Base-by-base conservation (phyloP, 345 rosid species). In the Syzygium jambos region DNA sequence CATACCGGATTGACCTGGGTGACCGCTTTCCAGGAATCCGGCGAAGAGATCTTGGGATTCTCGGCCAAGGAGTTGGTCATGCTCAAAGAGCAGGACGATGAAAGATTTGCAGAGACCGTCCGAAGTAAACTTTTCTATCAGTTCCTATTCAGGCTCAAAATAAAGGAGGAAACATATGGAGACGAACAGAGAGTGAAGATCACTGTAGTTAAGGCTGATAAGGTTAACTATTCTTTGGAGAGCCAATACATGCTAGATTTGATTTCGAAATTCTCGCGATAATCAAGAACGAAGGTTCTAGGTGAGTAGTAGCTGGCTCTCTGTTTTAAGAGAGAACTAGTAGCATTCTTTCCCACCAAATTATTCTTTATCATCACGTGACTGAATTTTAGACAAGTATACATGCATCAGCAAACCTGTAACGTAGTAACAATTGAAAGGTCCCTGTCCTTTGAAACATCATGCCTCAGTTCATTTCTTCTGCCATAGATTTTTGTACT, bases 1-100 rank as follows among this genome's bases (percentile, higher is more conserved):
- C 96, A 95, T 87, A 95, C 95, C 1, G 98, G 98, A 61, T 34
- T 94, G 89, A 92, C 93, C 84, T 95, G 98, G 99, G 95, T 94
- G 84, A 95, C 98, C 11, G 98, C 98, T 86, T 97, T 97, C 89
- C 98, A 96, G 92, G 98, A 97, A 88, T 85, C 97, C 0, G 96
- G 96, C 41, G 98, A 97, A 90, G 97, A 97, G 90, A 92, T 97
- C 90, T 77, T 95, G 92, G 96, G 98, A 51, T 93, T 91, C 89
- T 88, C 95, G 0, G 96, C 97, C 34, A 95, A 95, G 92, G 95
- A 96, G 92, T 86, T 96, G 89, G 94, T 94, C 89, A 22, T 43
- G 59, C 52, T 97, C 94, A 96, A 97, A 90, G 78, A 88, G 84
- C 92, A 93, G 86, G 96, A 95, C 30, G 98, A 96, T 55, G 89